Evolutionary conservation across 1,284 basidiomycete genomes (phyloP).

Genomic region (Ganoderma boninense): DNA sequence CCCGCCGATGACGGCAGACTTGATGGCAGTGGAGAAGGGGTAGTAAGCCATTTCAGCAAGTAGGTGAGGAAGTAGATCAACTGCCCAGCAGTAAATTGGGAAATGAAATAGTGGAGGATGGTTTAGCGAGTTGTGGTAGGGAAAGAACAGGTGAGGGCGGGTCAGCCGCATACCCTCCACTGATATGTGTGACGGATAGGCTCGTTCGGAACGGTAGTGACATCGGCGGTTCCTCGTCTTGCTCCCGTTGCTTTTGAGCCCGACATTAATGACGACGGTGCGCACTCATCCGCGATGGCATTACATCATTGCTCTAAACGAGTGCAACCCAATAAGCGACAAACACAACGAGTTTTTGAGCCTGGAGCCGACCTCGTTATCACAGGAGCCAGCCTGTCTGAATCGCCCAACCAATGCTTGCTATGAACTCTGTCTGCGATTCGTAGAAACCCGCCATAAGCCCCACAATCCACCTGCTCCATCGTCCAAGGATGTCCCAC

Average conservation of each 20-base stretch:
- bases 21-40: background rate
- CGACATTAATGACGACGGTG: background rate
- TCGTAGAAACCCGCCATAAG: background rate
- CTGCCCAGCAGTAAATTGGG: background rate
- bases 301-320: too few relatives aligned
- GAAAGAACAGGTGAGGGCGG: background rate
- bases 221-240: background rate
- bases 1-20: background rate
- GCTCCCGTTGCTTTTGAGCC: background rate
- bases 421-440: background rate
- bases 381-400: background rate
- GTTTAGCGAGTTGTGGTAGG: background rate
- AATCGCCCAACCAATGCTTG: background rate
- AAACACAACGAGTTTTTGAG: background rate
- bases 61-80: background rate
- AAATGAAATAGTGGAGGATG: background rate
- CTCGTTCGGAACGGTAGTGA: background rate
- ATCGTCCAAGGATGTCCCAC: background rate
- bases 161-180: background rate
- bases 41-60: background rate
- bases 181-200: background rate
- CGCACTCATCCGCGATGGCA: too few relatives aligned
- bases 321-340: too few relatives aligned
- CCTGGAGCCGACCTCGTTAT: background rate
- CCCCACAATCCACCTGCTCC: background rate